Conservation (phyloP, 1,284 basidiomycete genomes). For the Bondarzewia mesenterica region DNA sequence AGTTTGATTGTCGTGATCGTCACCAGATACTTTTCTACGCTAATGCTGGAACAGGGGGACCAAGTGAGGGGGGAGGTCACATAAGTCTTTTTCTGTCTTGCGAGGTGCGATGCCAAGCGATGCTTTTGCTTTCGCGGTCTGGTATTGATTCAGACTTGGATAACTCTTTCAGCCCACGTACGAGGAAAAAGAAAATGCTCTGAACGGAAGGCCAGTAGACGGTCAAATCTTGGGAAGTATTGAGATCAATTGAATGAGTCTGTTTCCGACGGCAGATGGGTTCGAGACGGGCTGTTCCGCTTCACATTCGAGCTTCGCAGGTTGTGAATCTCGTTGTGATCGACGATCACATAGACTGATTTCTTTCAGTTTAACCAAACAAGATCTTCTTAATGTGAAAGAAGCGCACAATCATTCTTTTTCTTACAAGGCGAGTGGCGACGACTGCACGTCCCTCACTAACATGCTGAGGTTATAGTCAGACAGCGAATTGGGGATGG, state of each 20-base stretch:
- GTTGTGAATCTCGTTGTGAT: conserved; percentile 24
- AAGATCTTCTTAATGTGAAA: conserved; percentile 51
- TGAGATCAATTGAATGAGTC: background rate
- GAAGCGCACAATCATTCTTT: conserved; percentile 83
- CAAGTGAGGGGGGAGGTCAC: conserved; percentile 35
- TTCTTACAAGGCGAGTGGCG: conserved; percentile 55
- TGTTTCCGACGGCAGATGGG: conserved; percentile 47
- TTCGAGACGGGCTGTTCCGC: conserved; percentile 75
- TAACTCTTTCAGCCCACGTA: conserved; percentile 52
- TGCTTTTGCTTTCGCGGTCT: too few relatives aligned
- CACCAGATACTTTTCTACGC: conserved; percentile 71
- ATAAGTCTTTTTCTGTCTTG: conserved; percentile 76
- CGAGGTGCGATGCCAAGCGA: too few relatives aligned
- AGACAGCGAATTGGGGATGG: conserved; percentile 85
- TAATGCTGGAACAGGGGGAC: conserved; percentile 58
- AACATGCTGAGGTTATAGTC: conserved; percentile 11
- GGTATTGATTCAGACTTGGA: background rate
- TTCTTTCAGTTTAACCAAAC: conserved; percentile 37
- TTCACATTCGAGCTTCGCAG: conserved; percentile 80
- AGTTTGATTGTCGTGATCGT: background rate
- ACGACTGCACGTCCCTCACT: background rate
- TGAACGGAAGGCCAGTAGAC: conserved; percentile 48
- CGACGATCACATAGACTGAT: conserved; percentile 3
- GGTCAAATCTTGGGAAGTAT: background rate
- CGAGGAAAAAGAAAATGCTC: conserved; percentile 63